phyloP scores from a whole-genome alignment of 2,329 filamentous ascomycete genomes.

The Balansia obtecta region DNA sequence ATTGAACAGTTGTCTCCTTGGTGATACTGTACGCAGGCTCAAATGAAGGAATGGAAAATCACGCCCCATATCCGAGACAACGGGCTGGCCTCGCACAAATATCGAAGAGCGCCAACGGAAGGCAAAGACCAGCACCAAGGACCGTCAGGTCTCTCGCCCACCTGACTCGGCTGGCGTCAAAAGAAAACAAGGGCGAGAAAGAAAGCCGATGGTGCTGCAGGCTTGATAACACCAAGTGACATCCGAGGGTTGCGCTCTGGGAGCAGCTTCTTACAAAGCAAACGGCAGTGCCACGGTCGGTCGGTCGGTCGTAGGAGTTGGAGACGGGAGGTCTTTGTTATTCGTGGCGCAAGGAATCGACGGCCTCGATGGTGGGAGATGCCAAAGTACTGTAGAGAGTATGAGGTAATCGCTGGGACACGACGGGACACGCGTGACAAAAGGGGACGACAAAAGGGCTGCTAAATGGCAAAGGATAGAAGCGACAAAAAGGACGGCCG shows the following conservation, averaged over 20 bases:
- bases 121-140: background rate
- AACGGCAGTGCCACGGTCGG: constrained; percentile 1
- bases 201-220: background rate
- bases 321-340: constrained; percentile 2
- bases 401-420: background rate
- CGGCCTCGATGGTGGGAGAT: background rate
- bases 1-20: background rate
- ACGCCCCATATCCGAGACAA: constrained; percentile 4
- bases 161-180: background rate
- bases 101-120: background rate
- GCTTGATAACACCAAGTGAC: no score
- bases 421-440: no score
- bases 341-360: background rate
- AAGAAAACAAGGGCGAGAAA: background rate
- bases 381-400: no score
- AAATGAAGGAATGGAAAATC: background rate
- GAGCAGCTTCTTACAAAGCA: background rate
- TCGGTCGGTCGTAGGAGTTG: background rate
- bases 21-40: background rate
- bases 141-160: background rate
- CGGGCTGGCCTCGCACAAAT: background rate
- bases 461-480: background rate
- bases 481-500: background rate
- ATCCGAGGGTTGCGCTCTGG: background rate
- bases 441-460: background rate